Conservation (phyloP, 2,329 filamentous ascomycete species). For the Leptographium galeiforme region DNA sequence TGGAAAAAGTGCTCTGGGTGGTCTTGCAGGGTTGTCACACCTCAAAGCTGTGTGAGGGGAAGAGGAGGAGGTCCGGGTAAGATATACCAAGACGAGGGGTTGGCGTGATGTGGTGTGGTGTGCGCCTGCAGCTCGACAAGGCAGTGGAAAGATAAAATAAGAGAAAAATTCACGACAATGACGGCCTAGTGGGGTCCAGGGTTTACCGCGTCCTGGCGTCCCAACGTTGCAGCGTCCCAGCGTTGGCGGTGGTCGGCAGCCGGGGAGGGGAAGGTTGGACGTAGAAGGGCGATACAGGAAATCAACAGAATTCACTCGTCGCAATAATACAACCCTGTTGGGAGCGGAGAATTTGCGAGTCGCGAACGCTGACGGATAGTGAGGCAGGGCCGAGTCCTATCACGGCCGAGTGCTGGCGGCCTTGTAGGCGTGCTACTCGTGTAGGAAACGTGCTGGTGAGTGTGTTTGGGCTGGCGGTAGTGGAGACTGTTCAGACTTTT, state of each 20-base stretch:
- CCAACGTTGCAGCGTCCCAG: background rate
- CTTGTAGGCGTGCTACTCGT: background rate
- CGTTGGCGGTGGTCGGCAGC: background rate
- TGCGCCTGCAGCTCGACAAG: background rate
- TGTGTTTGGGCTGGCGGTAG: conserved; percentile 13
- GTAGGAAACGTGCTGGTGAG: background rate
- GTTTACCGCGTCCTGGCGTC: background rate
- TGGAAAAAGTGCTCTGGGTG: background rate
- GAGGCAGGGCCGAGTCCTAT: background rate
- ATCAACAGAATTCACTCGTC: conserved; percentile 4
- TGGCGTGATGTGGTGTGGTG: background rate
- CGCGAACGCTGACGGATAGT: conserved; percentile 7
- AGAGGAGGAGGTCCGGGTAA: background rate
- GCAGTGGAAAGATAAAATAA: background rate
- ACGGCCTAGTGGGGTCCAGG: background rate
- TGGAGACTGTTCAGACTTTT: conserved; percentile 10
- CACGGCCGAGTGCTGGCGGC: too few species aligned
- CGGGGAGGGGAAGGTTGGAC: background rate
- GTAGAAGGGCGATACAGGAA: conserved; percentile 6
- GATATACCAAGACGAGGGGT: background rate
- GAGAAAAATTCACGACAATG: background rate
- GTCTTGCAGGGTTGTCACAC: background rate
- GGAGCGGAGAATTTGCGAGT: background rate
- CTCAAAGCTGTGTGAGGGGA: background rate
- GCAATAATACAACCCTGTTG: conserved; percentile 1